A percentile compares a stretch with the other conserved stretches of the same genome.
phyloP scores from a whole-genome alignment of 306 rosid species.

The Senna siamea region DNA sequence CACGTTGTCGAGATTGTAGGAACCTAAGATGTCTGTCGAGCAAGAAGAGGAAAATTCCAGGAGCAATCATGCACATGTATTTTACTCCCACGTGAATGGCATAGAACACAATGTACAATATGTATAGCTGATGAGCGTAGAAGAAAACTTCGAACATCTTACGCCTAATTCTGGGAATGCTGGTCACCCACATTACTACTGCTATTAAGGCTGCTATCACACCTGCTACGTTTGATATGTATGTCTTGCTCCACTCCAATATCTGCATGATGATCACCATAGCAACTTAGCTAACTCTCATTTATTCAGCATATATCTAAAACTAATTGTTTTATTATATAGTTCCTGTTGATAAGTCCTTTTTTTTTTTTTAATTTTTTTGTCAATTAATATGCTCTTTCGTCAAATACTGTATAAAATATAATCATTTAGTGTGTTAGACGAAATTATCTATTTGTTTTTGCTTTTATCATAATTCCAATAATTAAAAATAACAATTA shows the following conservation, averaged over 20 bases:
- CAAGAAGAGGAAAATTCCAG: constrained; percentile 72
- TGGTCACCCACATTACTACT: constrained; percentile 60
- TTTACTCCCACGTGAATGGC: constrained; percentile 59
- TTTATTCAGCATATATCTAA: too few species aligned
- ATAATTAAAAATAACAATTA: too few species aligned
- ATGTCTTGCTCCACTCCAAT: constrained; percentile 56
- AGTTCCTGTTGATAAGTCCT: too few species aligned
- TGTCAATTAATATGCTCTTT: too few species aligned
- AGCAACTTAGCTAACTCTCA: too few species aligned
- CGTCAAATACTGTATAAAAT: too few species aligned
- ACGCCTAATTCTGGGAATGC: constrained; percentile 50
- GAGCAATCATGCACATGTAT: constrained; percentile 60
- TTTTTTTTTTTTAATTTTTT: too few species aligned
- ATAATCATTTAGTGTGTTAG: too few species aligned
- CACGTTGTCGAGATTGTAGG: constrained; percentile 60
- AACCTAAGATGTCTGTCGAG: constrained; percentile 65
- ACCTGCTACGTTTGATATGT: constrained; percentile 68
- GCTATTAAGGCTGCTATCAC: constrained; percentile 57
- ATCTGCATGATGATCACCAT: constrained; percentile 22
- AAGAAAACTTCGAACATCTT: constrained; percentile 75
- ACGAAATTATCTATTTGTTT: too few species aligned
- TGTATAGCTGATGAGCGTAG: constrained; percentile 73
- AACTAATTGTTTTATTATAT: too few species aligned
- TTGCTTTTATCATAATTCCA: too few species aligned
- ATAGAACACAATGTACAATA: constrained; percentile 61